Conservation (phyloP, 192 early-diverging fungal species). For the Linnemannia schmuckeri region DNA sequence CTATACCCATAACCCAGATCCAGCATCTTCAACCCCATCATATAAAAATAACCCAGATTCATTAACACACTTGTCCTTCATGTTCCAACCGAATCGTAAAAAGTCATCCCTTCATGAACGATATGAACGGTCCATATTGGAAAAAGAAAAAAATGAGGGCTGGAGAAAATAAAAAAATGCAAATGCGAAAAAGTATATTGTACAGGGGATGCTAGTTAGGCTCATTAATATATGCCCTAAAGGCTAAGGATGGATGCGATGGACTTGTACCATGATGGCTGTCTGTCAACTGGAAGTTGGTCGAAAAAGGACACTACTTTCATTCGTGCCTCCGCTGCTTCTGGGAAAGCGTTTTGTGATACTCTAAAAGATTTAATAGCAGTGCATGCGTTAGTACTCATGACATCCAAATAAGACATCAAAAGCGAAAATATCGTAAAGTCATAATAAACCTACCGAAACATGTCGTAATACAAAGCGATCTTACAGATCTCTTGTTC, state of each 20-base stretch:
- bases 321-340: background rate
- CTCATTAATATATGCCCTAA: background rate
- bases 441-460: background rate
- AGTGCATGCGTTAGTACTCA: background rate
- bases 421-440: background rate
- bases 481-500: constrained; percentile 31
- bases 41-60: no score
- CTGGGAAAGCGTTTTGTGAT: background rate
- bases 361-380: background rate
- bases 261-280: constrained; percentile 27
- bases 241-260: constrained; percentile 21
- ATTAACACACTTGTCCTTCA: no score
- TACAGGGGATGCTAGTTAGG: background rate
- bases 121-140: no score
- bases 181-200: background rate
- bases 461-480: constrained; percentile 29
- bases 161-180: background rate
- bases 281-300: constrained; percentile 2
- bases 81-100: no score
- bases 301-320: constrained; percentile 21
- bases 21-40: no score
- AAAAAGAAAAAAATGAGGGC: no score
- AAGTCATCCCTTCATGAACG: no score
- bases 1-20: no score
- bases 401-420: background rate